phyloP scores from a whole-genome alignment of 352 stramenopile genomes.

The Pythium aquatile region DNA sequence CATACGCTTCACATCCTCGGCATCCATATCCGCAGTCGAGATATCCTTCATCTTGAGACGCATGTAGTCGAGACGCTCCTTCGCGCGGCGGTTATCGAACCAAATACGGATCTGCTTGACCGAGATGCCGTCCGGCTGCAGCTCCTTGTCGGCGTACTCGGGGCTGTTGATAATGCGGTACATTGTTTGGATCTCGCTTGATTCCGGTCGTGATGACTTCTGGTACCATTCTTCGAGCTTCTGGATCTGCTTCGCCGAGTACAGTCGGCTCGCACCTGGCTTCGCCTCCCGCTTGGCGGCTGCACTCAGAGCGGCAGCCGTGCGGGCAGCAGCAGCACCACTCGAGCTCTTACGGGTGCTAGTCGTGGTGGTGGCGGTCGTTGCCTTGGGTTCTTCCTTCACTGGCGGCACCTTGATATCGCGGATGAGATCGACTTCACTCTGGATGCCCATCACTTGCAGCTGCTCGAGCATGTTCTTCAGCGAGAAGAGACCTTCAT shows the following conservation, averaged over 20 bases:
- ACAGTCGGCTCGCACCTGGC: conserved; percentile 76
- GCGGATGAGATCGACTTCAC: conserved; percentile 81
- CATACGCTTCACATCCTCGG: conserved; percentile 84
- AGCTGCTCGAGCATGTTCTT: conserved; percentile 78
- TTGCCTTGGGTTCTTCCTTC: conserved; percentile 52
- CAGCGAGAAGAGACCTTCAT: conserved; percentile 57
- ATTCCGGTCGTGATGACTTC: conserved; percentile 75
- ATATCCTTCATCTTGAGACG: conserved; percentile 89
- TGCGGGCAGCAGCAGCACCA: conserved; percentile 31
- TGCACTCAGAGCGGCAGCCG: conserved; percentile 23
- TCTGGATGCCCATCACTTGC: conserved; percentile 78
- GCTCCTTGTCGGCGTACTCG: conserved; percentile 78
- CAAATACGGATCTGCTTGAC: conserved; percentile 88
- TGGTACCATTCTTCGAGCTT: conserved; percentile 90
- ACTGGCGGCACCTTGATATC: conserved; percentile 60
- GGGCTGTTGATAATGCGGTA: conserved; percentile 87
- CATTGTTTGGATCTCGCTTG: conserved; percentile 88
- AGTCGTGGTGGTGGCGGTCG: conserved; percentile 8
- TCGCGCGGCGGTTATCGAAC: conserved; percentile 86
- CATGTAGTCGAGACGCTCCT: conserved; percentile 88
- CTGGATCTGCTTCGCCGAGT: conserved; percentile 85
- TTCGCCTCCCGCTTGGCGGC: conserved; percentile 50
- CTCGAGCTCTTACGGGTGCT: conserved; percentile 30
- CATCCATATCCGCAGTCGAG: conserved; percentile 80
- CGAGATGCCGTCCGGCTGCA: conserved; percentile 83